Evolutionary conservation across 148 eudicot genomes (phyloP).

Genomic region (Nepenthes gracilis): DNA sequence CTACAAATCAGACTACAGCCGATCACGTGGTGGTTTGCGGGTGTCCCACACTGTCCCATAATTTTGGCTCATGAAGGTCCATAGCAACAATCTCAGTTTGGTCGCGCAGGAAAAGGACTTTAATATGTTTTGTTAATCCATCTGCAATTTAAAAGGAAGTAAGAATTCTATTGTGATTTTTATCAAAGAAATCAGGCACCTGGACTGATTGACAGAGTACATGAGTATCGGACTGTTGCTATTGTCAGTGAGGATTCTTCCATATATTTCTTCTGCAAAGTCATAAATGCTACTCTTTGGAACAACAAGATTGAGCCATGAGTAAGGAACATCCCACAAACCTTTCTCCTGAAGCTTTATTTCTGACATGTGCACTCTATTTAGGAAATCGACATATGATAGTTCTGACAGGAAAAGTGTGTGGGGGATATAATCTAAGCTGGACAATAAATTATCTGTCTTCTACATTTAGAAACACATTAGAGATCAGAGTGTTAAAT

Average conservation of each 20-base stretch:
- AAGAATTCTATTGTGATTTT: no score
- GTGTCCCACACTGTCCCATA: no score
- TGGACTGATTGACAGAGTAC: constrained; percentile 58
- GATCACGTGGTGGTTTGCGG: no score
- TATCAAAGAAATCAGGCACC: constrained; percentile 11
- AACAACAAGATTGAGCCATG: constrained; percentile 85
- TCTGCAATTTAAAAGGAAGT: no score
- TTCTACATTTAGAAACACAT: constrained; percentile 26
- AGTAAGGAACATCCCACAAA: constrained; percentile 87
- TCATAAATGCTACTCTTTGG: constrained; percentile 53
- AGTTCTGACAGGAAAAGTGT: constrained; percentile 53
- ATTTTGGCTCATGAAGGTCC: no score
- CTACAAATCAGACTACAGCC: no score
- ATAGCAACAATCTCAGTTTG: no score
- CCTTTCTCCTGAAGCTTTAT: constrained; percentile 52
- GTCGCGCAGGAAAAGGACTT: no score
- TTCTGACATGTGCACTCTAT: constrained; percentile 74
- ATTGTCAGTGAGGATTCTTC: constrained; percentile 52
- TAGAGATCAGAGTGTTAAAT: no score
- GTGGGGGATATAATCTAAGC: constrained; percentile 50
- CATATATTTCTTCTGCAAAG: constrained; percentile 59
- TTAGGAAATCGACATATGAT: constrained; percentile 62
- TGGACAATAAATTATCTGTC: constrained; percentile 34
- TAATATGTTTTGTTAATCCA: no score
- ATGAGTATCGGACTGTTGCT: constrained; percentile 71